phyloP scores from a whole-genome alignment of 1,139 yeast species.

The Pichia sp. region DNA sequence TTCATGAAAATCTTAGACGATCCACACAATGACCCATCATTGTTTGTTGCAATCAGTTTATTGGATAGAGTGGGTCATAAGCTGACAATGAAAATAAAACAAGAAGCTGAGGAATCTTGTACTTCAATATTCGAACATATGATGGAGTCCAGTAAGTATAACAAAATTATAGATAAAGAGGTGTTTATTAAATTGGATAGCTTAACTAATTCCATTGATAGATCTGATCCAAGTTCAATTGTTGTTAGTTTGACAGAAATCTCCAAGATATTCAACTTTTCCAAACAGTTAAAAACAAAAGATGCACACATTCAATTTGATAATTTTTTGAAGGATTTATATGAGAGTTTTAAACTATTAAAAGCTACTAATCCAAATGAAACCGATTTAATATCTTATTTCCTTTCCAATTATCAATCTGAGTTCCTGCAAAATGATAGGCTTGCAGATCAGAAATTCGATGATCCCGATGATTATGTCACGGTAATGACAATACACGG shows the following conservation, averaged over 20 bases:
- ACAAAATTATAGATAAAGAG: not conserved
- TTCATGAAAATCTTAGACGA: slow-evolving; percentile 42
- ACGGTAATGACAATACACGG: slow-evolving; percentile 66
- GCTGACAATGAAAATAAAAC: slow-evolving; percentile 28
- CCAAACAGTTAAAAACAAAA: not conserved
- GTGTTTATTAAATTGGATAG: slow-evolving; percentile 9
- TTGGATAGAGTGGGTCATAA: slow-evolving; percentile 34
- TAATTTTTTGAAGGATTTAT: slow-evolving; percentile 12
- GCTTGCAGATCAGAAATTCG: slow-evolving; percentile 13
- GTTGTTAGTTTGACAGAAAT: slow-evolving; percentile 28
- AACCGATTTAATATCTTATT: slow-evolving; percentile 1
- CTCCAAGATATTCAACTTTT: slow-evolving; percentile 31
- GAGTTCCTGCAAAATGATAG: slow-evolving; percentile 18
- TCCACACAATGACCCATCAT: slow-evolving; percentile 35
- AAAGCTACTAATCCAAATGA: not conserved
- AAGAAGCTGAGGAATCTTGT: slow-evolving; percentile 18
- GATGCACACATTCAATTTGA: slow-evolving; percentile 12
- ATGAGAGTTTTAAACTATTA: slow-evolving; percentile 7
- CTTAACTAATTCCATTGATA: slow-evolving; percentile 21
- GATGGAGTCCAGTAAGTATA: not conserved
- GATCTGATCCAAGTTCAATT: slow-evolving; percentile 32
- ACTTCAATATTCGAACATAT: slow-evolving; percentile 28
- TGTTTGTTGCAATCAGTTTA: slow-evolving; percentile 33
- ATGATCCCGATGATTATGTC: slow-evolving; percentile 31
- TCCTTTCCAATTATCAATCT: slow-evolving; percentile 30